Base-by-base conservation (phyloP, 495 filamentous ascomycete genomes). In the Cercophora samala region DNA sequence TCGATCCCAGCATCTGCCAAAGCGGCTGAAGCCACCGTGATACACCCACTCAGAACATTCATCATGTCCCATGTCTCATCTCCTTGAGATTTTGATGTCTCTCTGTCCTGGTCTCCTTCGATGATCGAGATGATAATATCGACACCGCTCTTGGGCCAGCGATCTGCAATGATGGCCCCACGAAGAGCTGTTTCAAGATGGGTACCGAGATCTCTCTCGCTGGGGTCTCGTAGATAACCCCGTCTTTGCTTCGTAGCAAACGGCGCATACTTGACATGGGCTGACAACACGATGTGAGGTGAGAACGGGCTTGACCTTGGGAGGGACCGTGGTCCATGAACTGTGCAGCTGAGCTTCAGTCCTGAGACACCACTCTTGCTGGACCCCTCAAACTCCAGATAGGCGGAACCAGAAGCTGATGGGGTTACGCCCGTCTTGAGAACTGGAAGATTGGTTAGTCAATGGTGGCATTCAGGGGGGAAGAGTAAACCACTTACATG, bases 1-100 rank as follows among this genome's bases (percentile, higher is more conserved):
- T 99, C 95, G 68, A 99, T 97, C 2, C 92, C 93, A 0, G 95
- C 96, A 79, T 99, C 96, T 1, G 89, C 89, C 77, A 99, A 89
- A 6, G 96, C 95, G n/a, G 95, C 96, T 65, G 92, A 93, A 42
- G 95, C 93, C 66, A 93, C 93, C 1, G 92, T 98, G 68, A 99
- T 93, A 75, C 93, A 97, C 1, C 92, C 93, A 25, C 92, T 90
- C 6, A 99, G 81, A 51, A 96, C 91, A 75, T 89, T 92, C 91
- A 99, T 94, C 71, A 77, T 76, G 64, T 82, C 82, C 84, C 91
- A 88, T 0, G 90, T 88, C 63, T 86, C 84, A 63, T 90, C 90
- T 66, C 87, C 88, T 22, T 78, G 71, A 18, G 73, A 73, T 25
- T 76, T 79, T 1, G 79, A 78, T n/a, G 74, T 75, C 25, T 80